Base-by-base conservation (phyloP, 495 filamentous ascomycete species). In the Emericellopsis terricola region DNA sequence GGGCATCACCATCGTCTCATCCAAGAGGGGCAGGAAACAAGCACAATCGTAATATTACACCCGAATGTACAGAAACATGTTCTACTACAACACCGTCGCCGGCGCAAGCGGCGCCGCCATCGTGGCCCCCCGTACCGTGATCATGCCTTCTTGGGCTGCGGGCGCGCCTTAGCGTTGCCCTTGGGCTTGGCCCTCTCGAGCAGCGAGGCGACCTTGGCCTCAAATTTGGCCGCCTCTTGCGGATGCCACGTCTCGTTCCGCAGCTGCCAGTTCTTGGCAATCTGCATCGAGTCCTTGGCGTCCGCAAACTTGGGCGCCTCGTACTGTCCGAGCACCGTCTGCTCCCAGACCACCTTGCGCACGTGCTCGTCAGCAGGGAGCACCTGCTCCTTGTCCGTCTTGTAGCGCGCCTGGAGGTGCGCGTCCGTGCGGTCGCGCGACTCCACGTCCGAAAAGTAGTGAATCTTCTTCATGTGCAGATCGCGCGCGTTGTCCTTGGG, bases 201-300 rank as follows among this genome's bases (percentile, higher is more conserved):
- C 34, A 29, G 9, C 14, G 34, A 20, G 16, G 15, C 15, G 19
- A 38, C 15, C 36, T 38, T 38, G 19, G 31, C 30, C 29, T 38
- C 29, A 26, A 38, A 38, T 10, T 8, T 27, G 3, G 19, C 14
- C 29, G 23, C 19, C 19, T 38, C 28, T 20, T 8, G 15, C 13
- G 29, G 18, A 17, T 20, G 18, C n/a, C 29, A 38, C 28, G 28
- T 38, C 10, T 19, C 36, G 13, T 19, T 29, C 29, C 29, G 11
- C 26, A 21, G 6, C 6, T 38, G 36, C 19, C 29, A 30, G 28
- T 19, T 24, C 29, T 20, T 15, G 29, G 36, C 18, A 21, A 38
- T 30, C 2, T 14, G 19, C 19, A 27, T 29, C n/a, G 36, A 20
- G 9, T 38, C 29, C n/a, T 13, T 29, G n/a, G n/a, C n/a, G n/a